phyloP scores from a whole-genome alignment of 176 grass and related monocot species.

The Metroxylon sagu region DNA sequence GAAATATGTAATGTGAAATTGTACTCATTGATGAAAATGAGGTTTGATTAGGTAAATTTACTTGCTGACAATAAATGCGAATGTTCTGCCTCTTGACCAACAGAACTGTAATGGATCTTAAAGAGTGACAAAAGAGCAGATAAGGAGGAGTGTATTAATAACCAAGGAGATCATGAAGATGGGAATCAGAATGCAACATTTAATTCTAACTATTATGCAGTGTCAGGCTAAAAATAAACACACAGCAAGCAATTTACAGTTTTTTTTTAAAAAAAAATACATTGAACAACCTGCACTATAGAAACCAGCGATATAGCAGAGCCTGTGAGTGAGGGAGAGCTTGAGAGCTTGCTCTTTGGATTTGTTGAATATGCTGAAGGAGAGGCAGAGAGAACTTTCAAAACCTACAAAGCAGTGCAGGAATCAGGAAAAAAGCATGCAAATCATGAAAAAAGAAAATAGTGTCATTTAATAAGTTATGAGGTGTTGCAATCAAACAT shows the following conservation, averaged over 20 bases:
- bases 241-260: constrained; percentile 9
- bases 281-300: constrained; percentile 71
- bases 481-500: no score
- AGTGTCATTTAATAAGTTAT: constrained; percentile 1
- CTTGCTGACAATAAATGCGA: no score
- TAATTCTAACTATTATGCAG: no score
- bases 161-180: no score
- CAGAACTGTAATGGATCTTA: no score
- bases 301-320: constrained; percentile 83
- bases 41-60: no score
- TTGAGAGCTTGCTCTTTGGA: constrained; percentile 54
- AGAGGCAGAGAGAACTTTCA: constrained; percentile 83
- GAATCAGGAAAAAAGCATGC: not conserved
- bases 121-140: no score
- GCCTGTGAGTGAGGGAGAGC: constrained; percentile 70
- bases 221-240: not conserved
- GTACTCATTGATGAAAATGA: no score
- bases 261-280: constrained; percentile 2
- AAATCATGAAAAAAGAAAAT: not conserved
- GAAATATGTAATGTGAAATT: no score
- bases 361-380: constrained; percentile 91
- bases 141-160: no score
- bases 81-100: no score
- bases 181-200: no score
- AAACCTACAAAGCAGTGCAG: constrained; percentile 31